phyloP scores from a whole-genome alignment of 2,329 filamentous ascomycete species.

The Arthrinium phaeospermum region DNA sequence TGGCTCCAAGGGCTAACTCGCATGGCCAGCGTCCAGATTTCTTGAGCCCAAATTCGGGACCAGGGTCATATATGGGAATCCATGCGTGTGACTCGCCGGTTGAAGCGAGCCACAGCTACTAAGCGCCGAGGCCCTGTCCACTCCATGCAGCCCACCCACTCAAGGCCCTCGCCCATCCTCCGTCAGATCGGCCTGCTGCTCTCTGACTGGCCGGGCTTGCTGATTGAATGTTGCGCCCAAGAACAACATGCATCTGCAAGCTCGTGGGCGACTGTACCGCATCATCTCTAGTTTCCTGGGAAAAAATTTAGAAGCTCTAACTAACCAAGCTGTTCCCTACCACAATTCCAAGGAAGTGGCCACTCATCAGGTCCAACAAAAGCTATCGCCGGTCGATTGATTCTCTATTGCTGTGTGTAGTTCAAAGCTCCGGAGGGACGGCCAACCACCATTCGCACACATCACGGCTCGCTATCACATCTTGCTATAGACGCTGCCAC shows the following conservation, averaged over 20 bases:
- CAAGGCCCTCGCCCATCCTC: constrained; percentile 25
- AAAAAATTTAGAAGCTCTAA: not conserved
- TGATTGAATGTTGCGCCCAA: constrained; percentile 15
- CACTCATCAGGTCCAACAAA: not conserved
- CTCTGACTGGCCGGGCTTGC: constrained; percentile 23
- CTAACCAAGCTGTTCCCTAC: not conserved
- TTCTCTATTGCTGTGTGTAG: not conserved
- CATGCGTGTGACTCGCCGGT: constrained; percentile 44
- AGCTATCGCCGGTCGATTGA: constrained; percentile 3
- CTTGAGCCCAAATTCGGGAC: constrained; percentile 18
- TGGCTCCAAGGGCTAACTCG: constrained; percentile 19
- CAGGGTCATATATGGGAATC: constrained; percentile 25
- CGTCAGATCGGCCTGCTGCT: constrained; percentile 31
- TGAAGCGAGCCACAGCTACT: constrained; percentile 51
- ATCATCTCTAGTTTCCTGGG: constrained; percentile 27
- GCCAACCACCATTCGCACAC: not conserved
- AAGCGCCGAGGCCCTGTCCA: constrained; percentile 62
- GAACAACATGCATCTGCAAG: constrained; percentile 47
- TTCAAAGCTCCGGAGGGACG: not conserved
- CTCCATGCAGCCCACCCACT: constrained; percentile 52
- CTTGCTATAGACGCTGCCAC: constrained; percentile 4
- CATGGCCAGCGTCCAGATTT: constrained; percentile 19
- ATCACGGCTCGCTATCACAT: not conserved
- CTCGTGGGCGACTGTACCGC: constrained; percentile 32
- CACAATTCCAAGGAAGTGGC: not conserved